Evolutionary conservation across 1,284 basidiomycete species (phyloP), one percentile per base, ranked within the genome.

Genomic region (Ceratobasidium sp.): DNA sequence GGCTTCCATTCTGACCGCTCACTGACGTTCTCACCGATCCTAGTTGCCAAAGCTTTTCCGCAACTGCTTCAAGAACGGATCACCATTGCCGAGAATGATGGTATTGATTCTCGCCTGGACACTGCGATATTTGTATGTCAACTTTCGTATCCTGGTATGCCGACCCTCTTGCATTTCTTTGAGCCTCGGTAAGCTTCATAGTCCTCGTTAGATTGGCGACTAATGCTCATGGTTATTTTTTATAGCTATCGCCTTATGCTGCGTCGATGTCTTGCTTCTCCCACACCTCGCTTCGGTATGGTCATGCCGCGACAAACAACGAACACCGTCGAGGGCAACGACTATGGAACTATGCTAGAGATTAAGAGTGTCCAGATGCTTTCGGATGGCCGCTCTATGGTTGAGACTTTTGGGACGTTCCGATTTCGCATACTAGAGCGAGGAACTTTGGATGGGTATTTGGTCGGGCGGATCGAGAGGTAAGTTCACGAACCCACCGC

Each of bases 91-190:
- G 89, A 91, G 77, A 86, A 88, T 60, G 94, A 95, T 79, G 93
- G 94, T 81, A 90, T 90, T 64, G 88, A 94, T 79, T 87, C 89
- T 6, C 86, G 91, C 33, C 87, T 97, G 67, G 90, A 95, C 80
- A 96, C 94, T 15, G 95, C 97, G 59, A 92, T 99, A 77, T 96
- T 98, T 79, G 90, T 97, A 77, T 95, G 92, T 81, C 93, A 94
- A 65, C 89, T 98, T 62, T 90, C 91, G 56, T 98, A 97, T 84
- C 96, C 96, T 0, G 91, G 91, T 67, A 91, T 96, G 86, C 95
- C 95, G 22, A 96, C 93, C 57, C 87, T 93, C 74, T 84, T 99
- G 45, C 96, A 98, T 82, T 91, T 98, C 79, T 98, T 95, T 80
- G 97, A 99, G 82, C 96, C 97, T 0, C 87, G 93, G 84, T 85